Evolutionary conservation across 108 stramenopile species (phyloP).

Genomic region (Schizochytrium sp.): DNA sequence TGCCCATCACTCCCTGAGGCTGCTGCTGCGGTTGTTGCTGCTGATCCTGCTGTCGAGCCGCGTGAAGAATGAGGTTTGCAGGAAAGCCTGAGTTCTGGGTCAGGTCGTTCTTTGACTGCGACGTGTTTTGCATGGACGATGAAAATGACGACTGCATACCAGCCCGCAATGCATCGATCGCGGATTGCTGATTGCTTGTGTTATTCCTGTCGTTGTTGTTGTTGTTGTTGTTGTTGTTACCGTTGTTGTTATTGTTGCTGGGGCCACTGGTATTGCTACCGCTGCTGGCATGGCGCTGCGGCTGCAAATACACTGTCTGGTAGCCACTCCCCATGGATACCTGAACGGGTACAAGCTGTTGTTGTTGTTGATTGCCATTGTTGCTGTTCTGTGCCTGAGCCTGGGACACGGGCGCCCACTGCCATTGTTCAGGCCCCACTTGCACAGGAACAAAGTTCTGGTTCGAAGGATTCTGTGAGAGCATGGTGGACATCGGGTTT

Average conservation of each 20-base stretch:
- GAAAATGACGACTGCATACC: too few species aligned
- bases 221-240: not conserved
- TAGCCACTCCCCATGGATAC: slow-evolving; percentile 20
- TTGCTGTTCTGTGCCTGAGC: not conserved
- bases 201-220: not conserved
- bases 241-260: not conserved
- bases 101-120: too few species aligned
- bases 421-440: not conserved
- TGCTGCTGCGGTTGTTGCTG: not conserved
- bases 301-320: not conserved
- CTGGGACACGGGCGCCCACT: slow-evolving; percentile 6
- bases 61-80: not conserved
- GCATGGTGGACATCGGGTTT: not conserved
- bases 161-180: too few species aligned
- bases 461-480: not conserved
- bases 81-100: not conserved
- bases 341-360: slow-evolving; percentile 26
- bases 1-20: too few species aligned
- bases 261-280: too few species aligned
- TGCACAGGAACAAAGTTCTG: not conserved
- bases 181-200: too few species aligned
- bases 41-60: not conserved
- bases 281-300: not conserved
- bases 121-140: too few species aligned
- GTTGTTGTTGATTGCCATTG: not conserved